Evolutionary conservation across 140 eudicot genomes (phyloP), one percentile per base, ranked within the genome.

Genomic region (Oenanthe javanica): DNA sequence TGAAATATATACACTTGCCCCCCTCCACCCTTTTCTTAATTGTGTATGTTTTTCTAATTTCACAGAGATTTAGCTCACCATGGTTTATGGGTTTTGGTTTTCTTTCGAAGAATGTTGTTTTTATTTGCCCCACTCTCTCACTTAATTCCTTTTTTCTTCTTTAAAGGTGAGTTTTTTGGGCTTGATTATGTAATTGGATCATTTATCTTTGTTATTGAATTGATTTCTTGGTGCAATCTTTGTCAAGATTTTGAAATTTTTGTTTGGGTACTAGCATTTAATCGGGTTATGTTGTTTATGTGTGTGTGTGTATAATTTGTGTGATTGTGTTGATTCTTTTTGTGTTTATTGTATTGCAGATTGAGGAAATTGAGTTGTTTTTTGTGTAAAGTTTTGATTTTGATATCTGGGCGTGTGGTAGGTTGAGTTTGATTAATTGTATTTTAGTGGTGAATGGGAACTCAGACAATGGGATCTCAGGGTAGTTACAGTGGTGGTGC

Each of bases 381-480:
- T 9, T 50, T 78, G 48, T 77, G 47, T 66, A 21, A 48, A 66
- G 76, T 36, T 75, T 86, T 27, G 14, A 18, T 16, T 42, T 54
- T 78, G 73, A 66, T 66, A 64, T 64, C 15, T 18, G 64, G 82
- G 79, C 50, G 36, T 40, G 77, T 79, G n/a, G 1, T 69, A 47
- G 42, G 46, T 25, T 31, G 36, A 31, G 83, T 48, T 3, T 67
- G 45, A 27, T 77, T 72, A 21, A 11, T 42, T 57, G 72, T 72
- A 45, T 51, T 31, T 16, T 69, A 51, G 79, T 72, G 76, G 83
- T 86, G 82, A 31, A 49, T 88, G 91, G 84, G 81, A 55, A 83
- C 89, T 57, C 83, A 66, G 79, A 82, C 77, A 49, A 91, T 89
- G 92, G 96, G 96, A 87, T 89, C 92, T 76, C 89, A 87, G 21